These are phyloP conservation scores for Grosmannia huntii DNA, from an alignment of 2,329 filamentous ascomycete genomes.

Conservation along the genomic window DNA sequence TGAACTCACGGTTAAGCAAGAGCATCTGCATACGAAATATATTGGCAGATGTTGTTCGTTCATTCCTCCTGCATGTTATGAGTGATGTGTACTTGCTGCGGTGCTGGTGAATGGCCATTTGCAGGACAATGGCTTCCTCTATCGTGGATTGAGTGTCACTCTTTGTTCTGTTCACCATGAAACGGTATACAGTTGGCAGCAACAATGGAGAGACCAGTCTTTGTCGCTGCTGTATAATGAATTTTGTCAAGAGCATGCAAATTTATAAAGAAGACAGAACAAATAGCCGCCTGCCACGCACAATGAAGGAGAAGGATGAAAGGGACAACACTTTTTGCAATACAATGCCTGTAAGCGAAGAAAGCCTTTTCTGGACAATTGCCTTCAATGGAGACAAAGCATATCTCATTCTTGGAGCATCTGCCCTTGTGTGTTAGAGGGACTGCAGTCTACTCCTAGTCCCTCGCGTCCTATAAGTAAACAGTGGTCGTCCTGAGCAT, in stretches of 20 bases:
- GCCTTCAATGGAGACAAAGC: neutral
- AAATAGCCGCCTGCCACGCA: neutral
- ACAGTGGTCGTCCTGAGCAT: neutral
- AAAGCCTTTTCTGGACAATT: neutral
- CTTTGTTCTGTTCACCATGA: neutral
- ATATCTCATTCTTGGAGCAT: no score
- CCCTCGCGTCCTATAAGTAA: neutral
- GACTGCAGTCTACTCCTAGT: neutral
- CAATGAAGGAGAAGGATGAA: neutral
- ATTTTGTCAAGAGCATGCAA: neutral
- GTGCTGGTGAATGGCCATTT: no score
- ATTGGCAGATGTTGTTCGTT: no score
- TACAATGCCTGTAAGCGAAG: neutral
- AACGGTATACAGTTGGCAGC: neutral
- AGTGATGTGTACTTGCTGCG: no score
- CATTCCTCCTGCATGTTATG: no score
- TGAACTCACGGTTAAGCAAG: no score
- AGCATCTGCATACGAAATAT: no score
- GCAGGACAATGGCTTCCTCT: neutral
- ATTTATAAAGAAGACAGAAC: neutral
- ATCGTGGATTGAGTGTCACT: neutral
- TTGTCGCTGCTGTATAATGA: neutral
- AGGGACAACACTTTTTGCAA: neutral
- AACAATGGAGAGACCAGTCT: neutral
- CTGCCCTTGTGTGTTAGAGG: no score